Conservation (phyloP, 352 stramenopile genomes). For the Phytophthora pisi region DNA sequence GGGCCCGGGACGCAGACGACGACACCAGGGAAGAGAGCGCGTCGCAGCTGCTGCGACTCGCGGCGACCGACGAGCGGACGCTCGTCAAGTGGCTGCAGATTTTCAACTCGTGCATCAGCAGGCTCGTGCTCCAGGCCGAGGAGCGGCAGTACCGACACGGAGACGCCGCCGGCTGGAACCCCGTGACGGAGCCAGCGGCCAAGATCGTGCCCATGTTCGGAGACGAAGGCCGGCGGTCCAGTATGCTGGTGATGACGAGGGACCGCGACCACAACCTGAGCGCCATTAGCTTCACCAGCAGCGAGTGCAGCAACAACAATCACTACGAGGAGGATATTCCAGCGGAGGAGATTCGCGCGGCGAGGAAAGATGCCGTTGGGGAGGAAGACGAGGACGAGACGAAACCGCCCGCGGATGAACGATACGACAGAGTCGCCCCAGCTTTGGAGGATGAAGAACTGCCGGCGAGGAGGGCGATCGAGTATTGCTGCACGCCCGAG, state of each 20-base stretch:
- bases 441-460: slow-evolving; percentile 20
- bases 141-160: slow-evolving; percentile 36
- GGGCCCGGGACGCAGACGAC: neutral
- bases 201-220: slow-evolving; percentile 37
- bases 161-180: slow-evolving; percentile 21
- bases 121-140: slow-evolving; percentile 45
- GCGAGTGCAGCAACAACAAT: slow-evolving; percentile 44
- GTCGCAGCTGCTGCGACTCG: slow-evolving; percentile 46
- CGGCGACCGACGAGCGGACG: slow-evolving; percentile 33
- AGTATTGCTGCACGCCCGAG: slow-evolving; percentile 32
- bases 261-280: slow-evolving; percentile 30
- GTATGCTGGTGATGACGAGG: slow-evolving; percentile 21
- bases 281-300: slow-evolving; percentile 42
- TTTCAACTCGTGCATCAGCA: slow-evolving; percentile 53
- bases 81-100: slow-evolving; percentile 57
- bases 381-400: slow-evolving; percentile 26
- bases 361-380: slow-evolving; percentile 25
- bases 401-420: slow-evolving; percentile 19
- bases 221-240: slow-evolving; percentile 33
- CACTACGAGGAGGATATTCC: slow-evolving; percentile 32
- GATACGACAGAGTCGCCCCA: slow-evolving; percentile 1
- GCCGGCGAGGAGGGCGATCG: neutral
- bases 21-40: slow-evolving; percentile 7
- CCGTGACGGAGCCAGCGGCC: slow-evolving; percentile 26
- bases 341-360: slow-evolving; percentile 39